Percentiles rank a stretch among this genome's conserved stretches.
Conservation (phyloP, 1,139 yeast genomes). For the Zygoascus sp. region DNA sequence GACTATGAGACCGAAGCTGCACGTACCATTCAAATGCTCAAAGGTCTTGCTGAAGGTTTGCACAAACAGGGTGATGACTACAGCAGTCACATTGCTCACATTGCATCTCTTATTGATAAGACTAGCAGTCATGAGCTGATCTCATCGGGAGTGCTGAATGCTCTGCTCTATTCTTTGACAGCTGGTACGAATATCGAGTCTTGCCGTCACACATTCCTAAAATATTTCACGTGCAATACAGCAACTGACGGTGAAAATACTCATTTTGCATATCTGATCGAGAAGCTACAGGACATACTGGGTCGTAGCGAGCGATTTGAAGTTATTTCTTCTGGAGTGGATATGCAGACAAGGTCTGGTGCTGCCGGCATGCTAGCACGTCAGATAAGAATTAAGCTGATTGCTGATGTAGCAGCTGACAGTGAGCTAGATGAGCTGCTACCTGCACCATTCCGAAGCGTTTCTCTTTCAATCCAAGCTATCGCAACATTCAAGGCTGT, state of each 20-base stretch:
- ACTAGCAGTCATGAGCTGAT: constrained; percentile 70
- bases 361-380: constrained; percentile 64
- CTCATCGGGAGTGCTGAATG: constrained; percentile 59
- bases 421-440: constrained; percentile 16
- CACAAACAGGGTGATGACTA: constrained; percentile 15
- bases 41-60: constrained; percentile 18
- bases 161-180: constrained; percentile 44
- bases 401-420: constrained; percentile 32
- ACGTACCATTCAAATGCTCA: constrained; percentile 20
- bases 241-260: constrained; percentile 21
- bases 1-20: constrained; percentile 31
- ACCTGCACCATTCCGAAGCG: constrained; percentile 23
- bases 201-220: constrained; percentile 42
- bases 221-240: constrained; percentile 40
- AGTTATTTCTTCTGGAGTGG: constrained; percentile 43
- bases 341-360: constrained; percentile 20
- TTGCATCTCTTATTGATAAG: constrained; percentile 37
- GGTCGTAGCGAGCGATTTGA: constrained; percentile 75
- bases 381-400: constrained; percentile 60
- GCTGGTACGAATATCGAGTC: constrained; percentile 19
- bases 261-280: constrained; percentile 44
- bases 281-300: constrained; percentile 66
- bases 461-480: constrained; percentile 68
- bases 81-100: constrained; percentile 21
- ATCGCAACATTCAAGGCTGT: constrained; percentile 79